These are phyloP conservation scores for Coniochaeta pulveracea DNA, from an alignment of 2,329 filamentous ascomycete genomes.

Conservation along the genomic window DNA sequence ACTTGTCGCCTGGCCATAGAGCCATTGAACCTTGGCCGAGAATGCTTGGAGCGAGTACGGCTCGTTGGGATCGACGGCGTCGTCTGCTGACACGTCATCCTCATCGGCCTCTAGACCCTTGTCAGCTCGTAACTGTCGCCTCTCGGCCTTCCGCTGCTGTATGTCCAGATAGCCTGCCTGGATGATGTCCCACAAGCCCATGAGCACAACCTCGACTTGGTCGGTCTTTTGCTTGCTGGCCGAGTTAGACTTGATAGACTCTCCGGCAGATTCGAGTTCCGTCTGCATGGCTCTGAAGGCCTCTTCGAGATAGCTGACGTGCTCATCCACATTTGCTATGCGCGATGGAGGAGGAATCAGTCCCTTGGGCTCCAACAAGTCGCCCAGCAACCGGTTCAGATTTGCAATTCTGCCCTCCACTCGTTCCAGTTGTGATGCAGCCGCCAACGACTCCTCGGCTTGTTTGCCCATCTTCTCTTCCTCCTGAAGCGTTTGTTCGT, in stretches of 20 bases:
- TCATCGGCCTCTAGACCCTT: conserved; percentile 48
- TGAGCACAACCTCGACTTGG: conserved; percentile 45
- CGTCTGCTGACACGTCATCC: conserved; percentile 51
- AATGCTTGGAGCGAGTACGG: conserved; percentile 67
- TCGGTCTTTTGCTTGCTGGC: conserved; percentile 29
- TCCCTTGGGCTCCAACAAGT: conserved; percentile 38
- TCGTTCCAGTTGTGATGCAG: conserved; percentile 20
- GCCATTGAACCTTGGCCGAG: conserved; percentile 63
- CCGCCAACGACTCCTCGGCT: conserved; percentile 12
- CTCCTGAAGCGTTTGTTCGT: conserved; percentile 37
- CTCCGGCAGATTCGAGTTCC: conserved; percentile 25
- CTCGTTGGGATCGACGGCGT: conserved; percentile 41
- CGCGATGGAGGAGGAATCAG: conserved; percentile 46
- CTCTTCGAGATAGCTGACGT: conserved; percentile 58
- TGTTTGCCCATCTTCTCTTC: conserved; percentile 12
- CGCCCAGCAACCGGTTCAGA: conserved; percentile 54
- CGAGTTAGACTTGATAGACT: conserved; percentile 18
- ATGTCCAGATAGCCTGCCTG: conserved; percentile 43
- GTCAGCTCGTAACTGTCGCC: conserved; percentile 38
- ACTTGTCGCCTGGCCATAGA: conserved; percentile 65
- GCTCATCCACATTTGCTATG: conserved; percentile 49
- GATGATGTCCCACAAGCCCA: conserved; percentile 46
- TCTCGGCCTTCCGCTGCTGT: conserved; percentile 40
- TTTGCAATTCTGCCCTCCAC: conserved; percentile 44
- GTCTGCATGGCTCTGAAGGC: conserved; percentile 39